Evolutionary conservation across 768 basidiomycete species (phyloP), one percentile per base, ranked within the genome.

Genomic region (Leccinum longicurvipes): DNA sequence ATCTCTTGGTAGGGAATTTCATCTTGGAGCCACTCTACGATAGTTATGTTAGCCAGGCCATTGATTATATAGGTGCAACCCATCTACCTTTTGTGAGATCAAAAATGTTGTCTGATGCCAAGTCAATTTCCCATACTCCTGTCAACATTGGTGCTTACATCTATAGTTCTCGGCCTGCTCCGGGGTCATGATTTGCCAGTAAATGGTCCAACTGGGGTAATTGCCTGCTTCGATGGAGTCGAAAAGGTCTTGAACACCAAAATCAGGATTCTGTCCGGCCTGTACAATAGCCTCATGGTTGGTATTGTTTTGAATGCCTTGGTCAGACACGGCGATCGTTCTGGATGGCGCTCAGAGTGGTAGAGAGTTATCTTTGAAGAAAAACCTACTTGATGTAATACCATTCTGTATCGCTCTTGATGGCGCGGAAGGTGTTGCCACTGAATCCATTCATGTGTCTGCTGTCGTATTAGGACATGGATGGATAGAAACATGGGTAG

Each of bases 141-240:
- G 50, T 32, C n/a, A 47, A 53, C 21, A 28, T 24, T 6, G 1
- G 53, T 21, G 39, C 70, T 52, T 45, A 74, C 61, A 62, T 63
- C 71, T 73, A 66, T 75, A 78, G 36, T 74, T 74, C 68, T 81
- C 75, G 15, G 82, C 83, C 63, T 83, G 72, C 56, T 78, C 60
- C 9, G 78, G 69, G 1, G 79, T 78, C 75, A 84, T 76, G 23
- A 73, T 76, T 69, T 84, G 83, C 12, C 82, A 78, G 59, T 80
- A 82, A 17, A 84, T 62, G 50, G 82, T 82, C 79, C 79, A 84
- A 59, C 78, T 76, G 24, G 83, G 82, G 70, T 74, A 82, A 8
- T 77, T 68, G 12, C 77, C 77, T 27, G 74, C 73, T 57, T 80
- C 78, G 59, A 85, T 84, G 17, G 82, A 73, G 23, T 82, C 80